phyloP scores from a whole-genome alignment of 2,329 filamentous ascomycete genomes.

The Penicillium sp. region DNA sequence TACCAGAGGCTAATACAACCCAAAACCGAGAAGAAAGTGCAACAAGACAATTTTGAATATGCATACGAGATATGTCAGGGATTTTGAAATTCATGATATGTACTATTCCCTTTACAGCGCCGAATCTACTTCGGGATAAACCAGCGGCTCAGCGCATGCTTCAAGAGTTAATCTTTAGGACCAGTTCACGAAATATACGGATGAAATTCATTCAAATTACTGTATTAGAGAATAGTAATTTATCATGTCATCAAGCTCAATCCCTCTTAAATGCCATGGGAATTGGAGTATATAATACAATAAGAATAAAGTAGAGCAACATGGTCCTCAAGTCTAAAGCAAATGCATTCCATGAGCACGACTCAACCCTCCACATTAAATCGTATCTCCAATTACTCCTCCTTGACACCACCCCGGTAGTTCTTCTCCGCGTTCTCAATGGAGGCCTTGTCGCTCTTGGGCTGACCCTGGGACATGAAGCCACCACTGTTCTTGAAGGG shows the following conservation, averaged over 20 bases:
- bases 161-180: background rate
- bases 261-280: background rate
- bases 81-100: background rate
- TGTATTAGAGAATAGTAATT: background rate
- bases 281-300: constrained; percentile 9
- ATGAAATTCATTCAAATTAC: background rate
- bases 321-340: background rate
- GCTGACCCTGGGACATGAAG: constrained; percentile 70
- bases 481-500: constrained; percentile 88
- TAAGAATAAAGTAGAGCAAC: constrained; percentile 1
- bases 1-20: background rate
- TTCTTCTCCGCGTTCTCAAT: constrained; percentile 52
- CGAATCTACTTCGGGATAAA: background rate
- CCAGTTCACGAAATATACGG: background rate
- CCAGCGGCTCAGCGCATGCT: background rate
- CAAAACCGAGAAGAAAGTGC: background rate
- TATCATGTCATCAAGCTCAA: background rate
- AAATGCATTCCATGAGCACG: background rate
- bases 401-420: constrained; percentile 52
- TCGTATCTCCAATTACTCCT: constrained; percentile 39
- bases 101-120: too few relatives aligned
- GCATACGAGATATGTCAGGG: background rate
- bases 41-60: background rate
- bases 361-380: background rate
- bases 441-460: constrained; percentile 90